Percentiles rank a stretch among this genome's conserved stretches.
These are phyloP conservation scores for Leucosporidium yakuticum DNA, from an alignment of 768 basidiomycete species.

Conservation along the genomic window DNA sequence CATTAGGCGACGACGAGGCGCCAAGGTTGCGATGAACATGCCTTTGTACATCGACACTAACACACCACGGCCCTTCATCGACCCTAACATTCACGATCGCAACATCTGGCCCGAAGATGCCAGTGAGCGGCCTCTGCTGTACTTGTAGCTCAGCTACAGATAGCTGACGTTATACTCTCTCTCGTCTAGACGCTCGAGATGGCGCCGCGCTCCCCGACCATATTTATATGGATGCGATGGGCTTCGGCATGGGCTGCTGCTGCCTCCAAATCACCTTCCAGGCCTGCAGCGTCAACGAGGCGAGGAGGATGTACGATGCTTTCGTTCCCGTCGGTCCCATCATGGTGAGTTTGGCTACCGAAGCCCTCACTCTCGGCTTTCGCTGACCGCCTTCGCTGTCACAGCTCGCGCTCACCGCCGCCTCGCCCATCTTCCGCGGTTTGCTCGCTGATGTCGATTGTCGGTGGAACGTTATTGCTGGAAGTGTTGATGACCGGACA, in stretches of 20 bases:
- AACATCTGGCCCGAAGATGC: constrained; percentile 74
- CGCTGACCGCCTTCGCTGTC: too few species aligned
- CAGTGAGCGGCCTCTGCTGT: constrained; percentile 50
- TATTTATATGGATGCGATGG: constrained; percentile 99
- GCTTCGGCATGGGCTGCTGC: constrained; percentile 99
- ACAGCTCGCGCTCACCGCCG: constrained; percentile 86
- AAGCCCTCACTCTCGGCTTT: too few species aligned
- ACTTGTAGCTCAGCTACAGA: background rate
- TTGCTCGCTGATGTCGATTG: constrained; percentile 95
- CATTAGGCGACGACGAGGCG: constrained; percentile 79
- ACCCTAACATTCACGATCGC: constrained; percentile 82
- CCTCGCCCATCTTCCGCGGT: constrained; percentile 90
- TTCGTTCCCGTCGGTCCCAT: constrained; percentile 91
- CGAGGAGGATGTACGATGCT: constrained; percentile 90
- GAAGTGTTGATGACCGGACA: constrained; percentile 95
- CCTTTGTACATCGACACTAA: constrained; percentile 83
- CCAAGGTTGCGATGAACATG: constrained; percentile 91
- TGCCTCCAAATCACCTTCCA: constrained; percentile 98
- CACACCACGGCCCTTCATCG: constrained; percentile 83
- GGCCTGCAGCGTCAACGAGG: constrained; percentile 82
- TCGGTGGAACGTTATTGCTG: constrained; percentile 97
- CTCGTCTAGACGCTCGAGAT: constrained; percentile 67
- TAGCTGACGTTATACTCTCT: constrained; percentile 13
- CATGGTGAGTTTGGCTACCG: constrained; percentile 60
- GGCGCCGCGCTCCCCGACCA: constrained; percentile 84